phyloP scores from a whole-genome alignment of 164 flowering plant species.

The Saururus chinensis region DNA sequence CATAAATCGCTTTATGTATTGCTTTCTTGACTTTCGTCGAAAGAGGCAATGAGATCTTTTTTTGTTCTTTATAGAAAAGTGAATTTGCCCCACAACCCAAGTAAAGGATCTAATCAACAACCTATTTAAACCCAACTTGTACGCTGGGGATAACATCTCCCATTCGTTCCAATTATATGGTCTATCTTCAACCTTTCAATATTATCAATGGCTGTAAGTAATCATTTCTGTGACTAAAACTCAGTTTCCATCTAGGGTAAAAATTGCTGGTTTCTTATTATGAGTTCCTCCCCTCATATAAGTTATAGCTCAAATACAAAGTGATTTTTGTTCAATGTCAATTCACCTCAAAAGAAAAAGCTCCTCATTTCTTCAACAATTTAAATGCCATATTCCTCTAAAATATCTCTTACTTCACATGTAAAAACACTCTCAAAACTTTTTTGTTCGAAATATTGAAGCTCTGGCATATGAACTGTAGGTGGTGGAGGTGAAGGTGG shows the following conservation, averaged over 20 bases:
- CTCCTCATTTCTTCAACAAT: too few relatives aligned
- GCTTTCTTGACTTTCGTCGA: not conserved
- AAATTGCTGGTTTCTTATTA: not conserved
- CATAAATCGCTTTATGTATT: too few relatives aligned
- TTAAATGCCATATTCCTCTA: too few relatives aligned
- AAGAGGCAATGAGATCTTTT: not conserved
- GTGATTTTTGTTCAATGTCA: too few relatives aligned
- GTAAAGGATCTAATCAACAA: not conserved
- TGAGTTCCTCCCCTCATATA: not conserved
- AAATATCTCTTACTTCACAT: too few relatives aligned
- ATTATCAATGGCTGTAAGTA: constrained; percentile 5
- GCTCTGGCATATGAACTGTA: constrained; percentile 5
- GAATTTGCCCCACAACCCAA: not conserved
- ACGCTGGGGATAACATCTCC: not conserved
- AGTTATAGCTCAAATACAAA: not conserved
- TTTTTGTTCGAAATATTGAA: not conserved
- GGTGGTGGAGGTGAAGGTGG: constrained; percentile 87
- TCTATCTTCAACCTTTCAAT: not conserved
- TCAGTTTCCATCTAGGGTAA: too few relatives aligned
- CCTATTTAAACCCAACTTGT: constrained; percentile 1
- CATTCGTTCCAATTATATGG: not conserved
- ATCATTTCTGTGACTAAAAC: too few relatives aligned
- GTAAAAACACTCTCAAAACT: too few relatives aligned
- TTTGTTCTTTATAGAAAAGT: not conserved
- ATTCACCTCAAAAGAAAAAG: too few relatives aligned